Evolutionary conservation across 2,329 filamentous ascomycete genomes (phyloP), one percentile per base, ranked within the genome.

Genomic region (Aspergillus ochraceus): DNA sequence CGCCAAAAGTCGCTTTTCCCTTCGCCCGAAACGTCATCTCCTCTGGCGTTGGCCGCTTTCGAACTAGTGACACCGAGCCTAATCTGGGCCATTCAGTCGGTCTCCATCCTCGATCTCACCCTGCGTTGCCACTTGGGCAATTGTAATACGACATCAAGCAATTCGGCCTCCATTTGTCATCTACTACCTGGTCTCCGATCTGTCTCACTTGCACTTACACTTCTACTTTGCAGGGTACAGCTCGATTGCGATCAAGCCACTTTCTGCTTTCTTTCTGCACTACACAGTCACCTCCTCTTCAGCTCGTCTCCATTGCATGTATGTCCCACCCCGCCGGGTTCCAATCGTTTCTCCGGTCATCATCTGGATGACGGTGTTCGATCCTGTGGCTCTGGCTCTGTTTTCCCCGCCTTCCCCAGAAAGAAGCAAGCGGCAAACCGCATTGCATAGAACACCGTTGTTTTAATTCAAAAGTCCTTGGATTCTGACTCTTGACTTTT

Each of bases 21-120:
- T 72, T 72, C 70, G 68, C 57, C 70, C 70, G 70, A 71, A 63
- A 70, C 68, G 68, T 72, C 70, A 70, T 69, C 57, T 52, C 30
- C 30, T 11, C 32, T 42, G 19, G 20, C 24, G 51, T 20, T 6
- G 26, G 46, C n/a, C 45, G 19, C 10, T 10, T 45, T 53, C 51
- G 24, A 29, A 24, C 54, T 60, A 47, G 45, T 47, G 45, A 47
- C 20, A 47, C 19, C 45, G 19, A 24, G 53, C 20, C 52, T 51
- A 22, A 32, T 22, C 10, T n/a, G 12, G 45, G 42, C 42, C 19
- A 46, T 46, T 8, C 42, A 20, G 17, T 1, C 19, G 17, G 45
- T 14, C 19, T 47, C 45, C 19, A 24, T 47, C 6, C 5, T 42
- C 45, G 20, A 20, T 47, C 45, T 24, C 45, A 20, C 45, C 6